These are phyloP conservation scores for Salix viminalis DNA, from an alignment of 345 rosid species.

Conservation along the genomic window DNA sequence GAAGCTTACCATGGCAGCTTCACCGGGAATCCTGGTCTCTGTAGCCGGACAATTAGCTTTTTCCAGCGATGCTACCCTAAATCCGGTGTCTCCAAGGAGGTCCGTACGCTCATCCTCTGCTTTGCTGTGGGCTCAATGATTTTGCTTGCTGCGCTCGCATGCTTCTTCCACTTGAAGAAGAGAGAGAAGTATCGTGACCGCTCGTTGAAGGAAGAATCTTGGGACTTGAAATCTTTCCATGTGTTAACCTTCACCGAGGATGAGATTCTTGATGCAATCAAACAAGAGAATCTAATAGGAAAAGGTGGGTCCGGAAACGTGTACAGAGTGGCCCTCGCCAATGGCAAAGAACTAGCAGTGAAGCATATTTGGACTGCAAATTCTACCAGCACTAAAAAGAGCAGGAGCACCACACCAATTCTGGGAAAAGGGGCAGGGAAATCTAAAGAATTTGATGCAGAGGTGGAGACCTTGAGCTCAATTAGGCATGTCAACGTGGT, in stretches of 20 bases:
- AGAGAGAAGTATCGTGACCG: conserved; percentile 42
- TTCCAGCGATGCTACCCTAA: conserved; percentile 47
- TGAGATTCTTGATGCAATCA: conserved; percentile 81
- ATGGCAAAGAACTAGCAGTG: conserved; percentile 77
- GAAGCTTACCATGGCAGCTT: conserved; percentile 76
- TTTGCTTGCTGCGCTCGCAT: conserved; percentile 48
- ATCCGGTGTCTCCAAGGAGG: conserved; percentile 42
- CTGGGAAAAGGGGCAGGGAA: conserved; percentile 37
- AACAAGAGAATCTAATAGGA: conserved; percentile 80
- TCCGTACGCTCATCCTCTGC: conserved; percentile 44
- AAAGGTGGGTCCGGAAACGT: conserved; percentile 89
- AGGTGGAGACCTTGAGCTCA: conserved; percentile 83
- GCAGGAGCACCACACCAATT: conserved; percentile 58
- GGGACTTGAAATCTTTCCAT: conserved; percentile 80
- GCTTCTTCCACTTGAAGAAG: conserved; percentile 51
- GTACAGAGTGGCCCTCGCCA: conserved; percentile 57
- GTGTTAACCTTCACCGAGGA: conserved; percentile 63
- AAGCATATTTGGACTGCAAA: conserved; percentile 64
- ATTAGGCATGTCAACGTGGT: conserved; percentile 89
- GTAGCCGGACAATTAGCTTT: conserved; percentile 52
- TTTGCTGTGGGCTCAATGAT: conserved; percentile 43
- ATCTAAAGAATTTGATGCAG: conserved; percentile 71
- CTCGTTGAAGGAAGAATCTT: conserved; percentile 63
- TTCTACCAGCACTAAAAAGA: conserved; percentile 26
- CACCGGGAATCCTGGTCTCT: conserved; percentile 61